phyloP scores from a whole-genome alignment of 148 eudicot species.

The Selenicereus undatus region DNA sequence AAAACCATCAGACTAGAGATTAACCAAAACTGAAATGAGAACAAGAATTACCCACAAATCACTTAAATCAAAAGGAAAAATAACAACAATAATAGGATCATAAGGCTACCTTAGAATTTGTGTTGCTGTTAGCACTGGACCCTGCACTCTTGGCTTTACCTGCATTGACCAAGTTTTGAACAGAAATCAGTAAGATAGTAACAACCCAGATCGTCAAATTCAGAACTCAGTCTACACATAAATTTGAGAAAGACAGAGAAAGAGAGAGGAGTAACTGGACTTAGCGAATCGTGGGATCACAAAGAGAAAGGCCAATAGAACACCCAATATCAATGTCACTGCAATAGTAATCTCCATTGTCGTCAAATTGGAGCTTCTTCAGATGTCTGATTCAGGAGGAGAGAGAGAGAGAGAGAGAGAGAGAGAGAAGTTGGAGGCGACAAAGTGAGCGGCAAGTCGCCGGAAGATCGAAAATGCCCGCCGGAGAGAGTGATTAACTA shows the following conservation, averaged over 20 bases:
- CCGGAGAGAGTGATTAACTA: too few species aligned
- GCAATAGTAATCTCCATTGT: constrained; percentile 18
- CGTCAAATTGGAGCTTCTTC: not conserved
- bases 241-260: not conserved
- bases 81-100: not conserved
- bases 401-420: not conserved
- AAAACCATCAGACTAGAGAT: not conserved
- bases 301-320: constrained; percentile 9
- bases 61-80: not conserved
- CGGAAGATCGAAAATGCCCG: too few species aligned
- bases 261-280: not conserved
- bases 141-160: not conserved
- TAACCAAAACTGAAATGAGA: too few species aligned
- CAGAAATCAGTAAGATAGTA: not conserved
- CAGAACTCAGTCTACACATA: not conserved
- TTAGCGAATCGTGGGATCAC: too few species aligned
- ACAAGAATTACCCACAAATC: not conserved
- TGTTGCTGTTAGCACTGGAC: not conserved
- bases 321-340: constrained; percentile 15
- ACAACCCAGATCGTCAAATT: not conserved
- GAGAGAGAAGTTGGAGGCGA: too few species aligned
- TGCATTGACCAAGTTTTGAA: not conserved
- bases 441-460: too few species aligned
- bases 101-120: not conserved
- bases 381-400: too few species aligned